Evolutionary conservation across 768 basidiomycete genomes (phyloP), one percentile per base, ranked within the genome.

Genomic region (Tremella fuciformis): DNA sequence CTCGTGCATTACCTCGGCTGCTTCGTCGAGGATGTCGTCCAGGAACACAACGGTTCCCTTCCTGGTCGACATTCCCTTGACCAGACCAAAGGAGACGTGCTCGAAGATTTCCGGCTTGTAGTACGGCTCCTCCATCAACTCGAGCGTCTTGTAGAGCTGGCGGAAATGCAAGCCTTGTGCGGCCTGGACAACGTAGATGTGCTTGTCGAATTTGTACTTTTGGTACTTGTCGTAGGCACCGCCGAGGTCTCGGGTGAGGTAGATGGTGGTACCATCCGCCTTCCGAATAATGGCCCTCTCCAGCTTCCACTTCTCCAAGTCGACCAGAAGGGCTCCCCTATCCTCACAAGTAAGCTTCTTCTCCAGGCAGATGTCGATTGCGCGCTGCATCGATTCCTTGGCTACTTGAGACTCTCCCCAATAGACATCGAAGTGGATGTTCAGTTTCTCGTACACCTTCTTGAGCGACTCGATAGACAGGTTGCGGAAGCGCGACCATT

Each of bases 21-120:
- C 91, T 71, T 96, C 92, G 65, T 86, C 84, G 22, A 81, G 66
- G 39, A 77, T 97, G 76, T 97, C 84, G 68, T 96, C 86, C 26
- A 99, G 80, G 83, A 97, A 97, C 50, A 94, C 91, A 46, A 89
- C 93, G 0, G 90, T 97, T 37, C 92, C 92, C 78, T 86, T 90
- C 59, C 80, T 78, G n/a, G 80, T 81, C 19, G 79, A 92, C 94
- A 99, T 99, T 57, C 94, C 94, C 54, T 84, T 86, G 19, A 99
- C 92, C 60, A 94, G 80, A 16, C 77, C 74, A 52, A 75, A 79
- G 49, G 92, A 94, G 77, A 97, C 80, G 77, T 97, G 94, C 73
- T 89, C 82, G 44, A 97, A 82, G 37, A 79, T 80, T 60, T 84
- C 81, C 0, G 93, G 92, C 42, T 46, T 46, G 42, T 46, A 46